Percentiles rank a stretch among this genome's conserved stretches.
Conservation (phyloP, 169 alveolate genomes). For the Cryptosporidium ubiquitum region DNA sequence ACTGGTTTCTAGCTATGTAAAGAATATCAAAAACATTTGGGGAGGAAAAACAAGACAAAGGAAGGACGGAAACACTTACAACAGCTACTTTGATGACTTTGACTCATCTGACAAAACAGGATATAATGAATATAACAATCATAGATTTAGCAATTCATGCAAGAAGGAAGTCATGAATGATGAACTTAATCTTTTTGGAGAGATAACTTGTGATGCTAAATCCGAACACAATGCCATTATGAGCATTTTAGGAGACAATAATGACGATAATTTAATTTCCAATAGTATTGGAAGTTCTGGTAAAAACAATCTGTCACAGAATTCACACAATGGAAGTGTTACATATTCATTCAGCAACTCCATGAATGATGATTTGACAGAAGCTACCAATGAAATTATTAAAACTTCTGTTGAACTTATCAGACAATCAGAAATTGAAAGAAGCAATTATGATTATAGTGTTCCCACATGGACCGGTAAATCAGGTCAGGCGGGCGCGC, state of each 20-base stretch:
- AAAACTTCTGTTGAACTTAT: conserved; percentile 18
- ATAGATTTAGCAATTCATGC: background rate
- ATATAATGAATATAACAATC: background rate
- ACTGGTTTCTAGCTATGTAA: background rate
- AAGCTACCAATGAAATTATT: conserved; percentile 42
- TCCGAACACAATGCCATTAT: conserved; percentile 68
- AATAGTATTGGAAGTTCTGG: conserved; percentile 29
- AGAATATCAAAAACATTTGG: conserved; percentile 40
- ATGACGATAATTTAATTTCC: conserved; percentile 21
- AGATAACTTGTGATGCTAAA: conserved; percentile 65
- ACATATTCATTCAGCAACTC: background rate
- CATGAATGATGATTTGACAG: background rate
- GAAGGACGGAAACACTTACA: conserved; percentile 44
- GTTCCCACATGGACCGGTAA: conserved; percentile 79
- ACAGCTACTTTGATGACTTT: conserved; percentile 35
- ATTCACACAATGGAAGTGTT: background rate
- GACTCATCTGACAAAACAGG: background rate
- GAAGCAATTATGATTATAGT: conserved; percentile 30
- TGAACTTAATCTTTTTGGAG: conserved; percentile 57
- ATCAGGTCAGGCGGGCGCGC: conserved; percentile 77
- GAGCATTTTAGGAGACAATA: conserved; percentile 51
- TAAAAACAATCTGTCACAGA: background rate
- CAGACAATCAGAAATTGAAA: conserved; percentile 53
- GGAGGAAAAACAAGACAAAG: conserved; percentile 26
- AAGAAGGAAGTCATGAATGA: conserved; percentile 8